These are phyloP conservation scores for Schizophyllum commune DNA, from an alignment of 1,284 basidiomycete genomes.

Conservation along the genomic window DNA sequence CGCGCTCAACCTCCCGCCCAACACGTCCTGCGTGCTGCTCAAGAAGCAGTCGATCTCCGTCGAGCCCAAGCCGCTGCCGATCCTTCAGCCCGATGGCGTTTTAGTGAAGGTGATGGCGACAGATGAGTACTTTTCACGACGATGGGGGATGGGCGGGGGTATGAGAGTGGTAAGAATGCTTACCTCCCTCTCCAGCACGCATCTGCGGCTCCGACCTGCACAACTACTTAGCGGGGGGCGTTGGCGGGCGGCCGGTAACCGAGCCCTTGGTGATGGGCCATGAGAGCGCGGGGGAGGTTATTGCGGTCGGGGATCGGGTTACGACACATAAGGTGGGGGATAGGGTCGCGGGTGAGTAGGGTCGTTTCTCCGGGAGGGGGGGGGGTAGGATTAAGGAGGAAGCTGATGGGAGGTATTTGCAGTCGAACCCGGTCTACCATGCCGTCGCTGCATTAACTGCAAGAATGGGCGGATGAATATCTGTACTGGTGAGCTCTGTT, in stretches of 20 bases:
- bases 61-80: background rate
- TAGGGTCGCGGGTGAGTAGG: background rate
- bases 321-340: background rate
- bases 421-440: background rate
- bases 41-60: background rate
- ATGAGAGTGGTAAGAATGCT: no score
- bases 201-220: background rate
- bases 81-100: background rate
- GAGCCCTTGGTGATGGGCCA: background rate
- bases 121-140: background rate
- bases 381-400: background rate
- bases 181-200: no score
- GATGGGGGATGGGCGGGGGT: no score
- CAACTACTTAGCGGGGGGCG: background rate
- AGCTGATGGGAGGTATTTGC: background rate
- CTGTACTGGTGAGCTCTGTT: background rate
- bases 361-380: background rate
- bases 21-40: background rate
- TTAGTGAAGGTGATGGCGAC: background rate
- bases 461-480: background rate
- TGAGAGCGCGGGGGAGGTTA: background rate
- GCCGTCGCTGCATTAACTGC: background rate
- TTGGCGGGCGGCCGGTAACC: background rate
- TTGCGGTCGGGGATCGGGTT: background rate
- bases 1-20: background rate